Evolutionary conservation across 2,329 filamentous ascomycete genomes (phyloP).

Genomic region (Cyphellophora europaea): DNA sequence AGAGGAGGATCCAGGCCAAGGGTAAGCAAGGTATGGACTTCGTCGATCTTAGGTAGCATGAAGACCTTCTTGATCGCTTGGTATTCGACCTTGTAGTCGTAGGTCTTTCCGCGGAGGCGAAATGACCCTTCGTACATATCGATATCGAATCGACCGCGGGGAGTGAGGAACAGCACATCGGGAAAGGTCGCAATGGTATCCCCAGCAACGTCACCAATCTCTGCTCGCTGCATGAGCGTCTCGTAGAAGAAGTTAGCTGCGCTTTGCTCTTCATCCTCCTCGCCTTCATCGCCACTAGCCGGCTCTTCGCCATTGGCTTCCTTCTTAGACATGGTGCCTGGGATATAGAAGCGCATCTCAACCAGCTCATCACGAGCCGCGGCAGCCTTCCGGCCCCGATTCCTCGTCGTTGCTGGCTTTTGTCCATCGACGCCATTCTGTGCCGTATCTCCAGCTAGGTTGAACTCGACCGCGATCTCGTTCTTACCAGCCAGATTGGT

Average conservation of each 20-base stretch:
- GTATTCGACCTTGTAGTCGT: conserved; percentile 99
- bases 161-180: conserved; percentile 92
- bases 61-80: conserved; percentile 98
- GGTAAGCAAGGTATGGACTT: conserved; percentile 88
- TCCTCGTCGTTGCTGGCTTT: conserved; percentile 60
- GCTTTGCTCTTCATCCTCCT: conserved; percentile 71
- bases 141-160: conserved; percentile 97
- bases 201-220: conserved; percentile 97
- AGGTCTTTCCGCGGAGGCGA: conserved; percentile 93
- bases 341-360: conserved; percentile 98
- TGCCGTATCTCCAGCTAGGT: conserved; percentile 60
- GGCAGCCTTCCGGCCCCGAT: conserved; percentile 77
- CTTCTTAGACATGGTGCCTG: conserved; percentile 69
- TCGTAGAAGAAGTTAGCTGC: conserved; percentile 97
- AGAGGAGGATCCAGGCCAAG: conserved; percentile 91
- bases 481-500: conserved; percentile 97
- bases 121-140: conserved; percentile 99
- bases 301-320: conserved; percentile 56
- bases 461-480: conserved; percentile 92
- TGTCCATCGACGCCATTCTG: conserved; percentile 66
- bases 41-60: conserved; percentile 96
- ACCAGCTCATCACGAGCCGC: conserved; percentile 87
- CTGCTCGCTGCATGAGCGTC: conserved; percentile 93
- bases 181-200: conserved; percentile 97
- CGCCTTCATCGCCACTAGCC: conserved; percentile 56